These are phyloP conservation scores for Bondarzewia mesenterica DNA, from an alignment of 1,284 basidiomycete species.

Conservation along the genomic window DNA sequence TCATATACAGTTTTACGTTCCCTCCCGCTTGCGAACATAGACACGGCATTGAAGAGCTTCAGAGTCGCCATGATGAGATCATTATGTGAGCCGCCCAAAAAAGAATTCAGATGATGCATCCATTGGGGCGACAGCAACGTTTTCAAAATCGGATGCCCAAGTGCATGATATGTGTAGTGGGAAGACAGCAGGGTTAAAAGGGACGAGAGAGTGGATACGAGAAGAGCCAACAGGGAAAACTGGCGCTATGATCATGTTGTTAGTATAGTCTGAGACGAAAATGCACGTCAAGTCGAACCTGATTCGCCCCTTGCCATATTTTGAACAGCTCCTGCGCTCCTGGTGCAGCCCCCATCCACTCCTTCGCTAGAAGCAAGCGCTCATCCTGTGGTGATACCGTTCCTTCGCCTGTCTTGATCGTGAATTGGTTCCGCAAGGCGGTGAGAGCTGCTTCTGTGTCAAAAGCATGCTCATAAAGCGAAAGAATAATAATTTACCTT, in stretches of 20 bases:
- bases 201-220: constrained; percentile 47
- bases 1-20: constrained; percentile 58
- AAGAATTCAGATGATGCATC: constrained; percentile 46
- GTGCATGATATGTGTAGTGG: constrained; percentile 55
- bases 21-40: constrained; percentile 52
- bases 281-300: constrained; percentile 28
- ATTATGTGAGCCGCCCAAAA: constrained; percentile 48
- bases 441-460: constrained; percentile 19
- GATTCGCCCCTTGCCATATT: constrained; percentile 45
- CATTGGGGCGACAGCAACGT: constrained; percentile 45
- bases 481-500: constrained; percentile 16
- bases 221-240: constrained; percentile 31
- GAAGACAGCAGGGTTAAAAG: constrained; percentile 51
- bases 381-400: constrained; percentile 44
- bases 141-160: constrained; percentile 54
- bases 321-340: constrained; percentile 54
- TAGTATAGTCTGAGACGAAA: constrained; percentile 5
- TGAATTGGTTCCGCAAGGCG: constrained; percentile 44
- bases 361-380: constrained; percentile 46
- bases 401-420: constrained; percentile 34
- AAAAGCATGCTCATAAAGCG: background rate
- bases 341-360: constrained; percentile 51
- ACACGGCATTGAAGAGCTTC: constrained; percentile 53
- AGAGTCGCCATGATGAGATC: constrained; percentile 58
- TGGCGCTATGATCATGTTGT: constrained; percentile 29